Conservation (phyloP, 805 yeast species). For the Pichia rugopelliculosa region DNA sequence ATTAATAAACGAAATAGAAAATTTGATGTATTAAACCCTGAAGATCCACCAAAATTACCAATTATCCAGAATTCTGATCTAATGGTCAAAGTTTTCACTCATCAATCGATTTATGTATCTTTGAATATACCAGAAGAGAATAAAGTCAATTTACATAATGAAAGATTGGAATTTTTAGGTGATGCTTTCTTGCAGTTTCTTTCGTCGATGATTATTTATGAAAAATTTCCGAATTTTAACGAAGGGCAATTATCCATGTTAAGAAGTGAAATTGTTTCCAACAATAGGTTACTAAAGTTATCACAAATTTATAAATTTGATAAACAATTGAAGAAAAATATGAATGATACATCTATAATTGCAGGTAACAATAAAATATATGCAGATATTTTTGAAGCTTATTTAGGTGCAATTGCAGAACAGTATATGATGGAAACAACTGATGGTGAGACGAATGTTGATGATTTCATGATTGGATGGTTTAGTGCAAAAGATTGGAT, state of each 20-base stretch:
- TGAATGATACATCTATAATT: constrained; percentile 34
- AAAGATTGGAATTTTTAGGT: constrained; percentile 84
- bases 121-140: constrained; percentile 48
- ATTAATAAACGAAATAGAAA: constrained; percentile 9
- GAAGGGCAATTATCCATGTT: constrained; percentile 78
- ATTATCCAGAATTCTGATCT: constrained; percentile 50
- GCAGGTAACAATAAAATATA: constrained; percentile 59
- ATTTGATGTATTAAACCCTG: constrained; percentile 11
- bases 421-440: constrained; percentile 32
- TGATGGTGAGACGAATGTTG: constrained; percentile 40
- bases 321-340: constrained; percentile 39
- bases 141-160: constrained; percentile 61
- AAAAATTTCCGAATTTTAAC: constrained; percentile 56
- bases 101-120: constrained; percentile 64
- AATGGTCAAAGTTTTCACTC: constrained; percentile 67
- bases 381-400: constrained; percentile 94
- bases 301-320: constrained; percentile 62
- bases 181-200: constrained; percentile 74
- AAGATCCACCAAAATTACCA: constrained; percentile 55
- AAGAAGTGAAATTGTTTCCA: constrained; percentile 65
- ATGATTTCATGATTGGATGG: constrained; percentile 32
- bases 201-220: constrained; percentile 61
- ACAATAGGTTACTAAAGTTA: constrained; percentile 63
- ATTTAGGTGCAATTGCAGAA: constrained; percentile 73
- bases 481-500: constrained; percentile 51